Evolutionary conservation across 2,329 filamentous ascomycete genomes (phyloP).

Genomic region (Cladosporium oxysporum): DNA sequence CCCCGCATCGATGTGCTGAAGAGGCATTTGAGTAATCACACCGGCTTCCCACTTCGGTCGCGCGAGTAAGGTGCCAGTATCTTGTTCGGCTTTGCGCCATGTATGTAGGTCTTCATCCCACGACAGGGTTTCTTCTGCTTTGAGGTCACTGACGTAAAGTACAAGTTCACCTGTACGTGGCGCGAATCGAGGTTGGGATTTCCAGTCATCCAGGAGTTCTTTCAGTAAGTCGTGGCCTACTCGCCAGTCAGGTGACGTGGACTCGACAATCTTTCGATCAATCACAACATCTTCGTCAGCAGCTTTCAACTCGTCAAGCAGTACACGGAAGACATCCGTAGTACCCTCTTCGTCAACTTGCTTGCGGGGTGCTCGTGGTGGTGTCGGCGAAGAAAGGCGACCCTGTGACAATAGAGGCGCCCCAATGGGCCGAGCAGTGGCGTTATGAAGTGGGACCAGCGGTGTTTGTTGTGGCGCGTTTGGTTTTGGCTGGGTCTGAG

Average conservation of each 20-base stretch:
- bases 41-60: conserved; percentile 59
- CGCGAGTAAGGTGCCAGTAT: conserved; percentile 18
- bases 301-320: conserved; percentile 51
- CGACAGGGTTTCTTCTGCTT: conserved; percentile 32
- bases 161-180: conserved; percentile 60
- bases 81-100: conserved; percentile 21
- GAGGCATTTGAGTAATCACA: conserved; percentile 55
- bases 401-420: conserved; percentile 17
- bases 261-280: conserved; percentile 51
- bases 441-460: background rate
- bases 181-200: conserved; percentile 46
- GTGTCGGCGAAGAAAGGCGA: conserved; percentile 20
- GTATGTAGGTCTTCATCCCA: conserved; percentile 34
- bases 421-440: background rate
- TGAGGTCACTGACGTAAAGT: conserved; percentile 49
- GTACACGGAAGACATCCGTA: conserved; percentile 54
- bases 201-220: conserved; percentile 42
- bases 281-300: conserved; percentile 34
- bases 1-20: conserved; percentile 44
- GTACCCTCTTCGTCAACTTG: conserved; percentile 54
- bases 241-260: conserved; percentile 58
- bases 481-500: background rate
- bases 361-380: conserved; percentile 22
- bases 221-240: conserved; percentile 51
- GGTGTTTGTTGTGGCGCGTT: background rate